Base-by-base conservation (phyloP, 140 eudicot species). In the Bidens hawaiensis region DNA sequence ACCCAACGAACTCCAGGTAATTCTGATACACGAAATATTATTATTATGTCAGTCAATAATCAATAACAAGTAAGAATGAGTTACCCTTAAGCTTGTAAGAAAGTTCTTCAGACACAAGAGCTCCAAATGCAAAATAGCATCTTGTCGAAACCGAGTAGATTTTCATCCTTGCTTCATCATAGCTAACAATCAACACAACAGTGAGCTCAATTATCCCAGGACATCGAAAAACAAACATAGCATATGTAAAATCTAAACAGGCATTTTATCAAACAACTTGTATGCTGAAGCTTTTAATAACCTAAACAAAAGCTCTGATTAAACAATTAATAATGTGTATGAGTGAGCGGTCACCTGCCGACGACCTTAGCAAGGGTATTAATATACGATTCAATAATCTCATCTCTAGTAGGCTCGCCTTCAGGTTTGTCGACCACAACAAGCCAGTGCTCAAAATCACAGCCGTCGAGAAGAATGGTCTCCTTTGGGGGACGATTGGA, bases 391-490 rank as follows among this genome's bases (percentile, higher is more conserved):
- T 87, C 93, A 24, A 91, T 91, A 13, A 91, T 87, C 40, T 87
- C 93, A 56, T 91, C 96, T 70, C 98, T 72, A 1, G 95, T 75
- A 1, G 82, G 75, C 8, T 84, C 81, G 3, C 85, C 96, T 61
- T 85, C 88, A 1, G 98, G 98, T 57, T 74, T 76, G 42, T 91
- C 93, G 59, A 85, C 24, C 1, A 87, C 96, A 40, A 91, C 87
- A n/a, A 91, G 85, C 98, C 98, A 91, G 59, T 91, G 98, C 69
- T 91, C 96, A 53, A 91, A 91, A 75, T 91, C 98, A 60, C 96
- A 88, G 0, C 98, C 98, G 43, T 87, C 95, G 7, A 91, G 96
- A 68, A 87, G 43, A 4, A 87, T 91, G 61, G 96, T 91, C 81
- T 91, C 98, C 69, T 84, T 91, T 7, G 98, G 98, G 0, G 96